These are phyloP conservation scores for Rosa persica DNA, from an alignment of 306 rosid species.

Conservation along the genomic window DNA sequence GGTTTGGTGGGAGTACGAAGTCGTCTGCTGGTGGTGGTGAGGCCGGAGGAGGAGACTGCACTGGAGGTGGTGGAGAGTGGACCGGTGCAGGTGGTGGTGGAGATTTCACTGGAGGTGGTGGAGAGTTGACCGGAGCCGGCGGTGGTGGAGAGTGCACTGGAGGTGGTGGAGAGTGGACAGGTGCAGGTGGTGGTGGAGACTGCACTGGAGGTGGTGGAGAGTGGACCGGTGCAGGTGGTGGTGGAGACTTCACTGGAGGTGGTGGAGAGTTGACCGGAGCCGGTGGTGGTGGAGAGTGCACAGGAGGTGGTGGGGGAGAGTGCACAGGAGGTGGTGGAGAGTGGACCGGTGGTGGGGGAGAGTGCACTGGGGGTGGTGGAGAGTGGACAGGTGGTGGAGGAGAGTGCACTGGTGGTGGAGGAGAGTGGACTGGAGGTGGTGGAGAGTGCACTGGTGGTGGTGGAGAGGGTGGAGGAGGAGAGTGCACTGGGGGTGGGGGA, in stretches of 20 bases:
- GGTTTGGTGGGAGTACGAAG: conserved; percentile 28
- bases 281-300: conserved; percentile 12
- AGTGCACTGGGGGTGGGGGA: conserved; percentile 11
- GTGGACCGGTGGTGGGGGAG: background rate
- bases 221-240: conserved; percentile 7
- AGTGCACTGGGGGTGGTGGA: background rate
- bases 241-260: background rate
- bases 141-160: conserved; percentile 14
- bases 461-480: conserved; percentile 3
- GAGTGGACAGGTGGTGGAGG: conserved; percentile 8
- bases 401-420: background rate
- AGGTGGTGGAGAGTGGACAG: conserved; percentile 21
- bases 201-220: conserved; percentile 21
- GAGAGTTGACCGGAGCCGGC: conserved; percentile 1
- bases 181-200: conserved; percentile 12
- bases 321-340: conserved; percentile 19
- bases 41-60: conserved; percentile 15
- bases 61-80: conserved; percentile 3
- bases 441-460: background rate
- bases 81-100: conserved; percentile 8
- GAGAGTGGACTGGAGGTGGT: background rate
- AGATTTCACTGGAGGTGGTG: conserved; percentile 17
- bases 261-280: background rate
- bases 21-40: conserved; percentile 20
- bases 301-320: conserved; percentile 11